These are phyloP conservation scores for Keqinozyma sinolaborantium DNA, from an alignment of 1,139 yeast genomes.

Conservation along the genomic window DNA sequence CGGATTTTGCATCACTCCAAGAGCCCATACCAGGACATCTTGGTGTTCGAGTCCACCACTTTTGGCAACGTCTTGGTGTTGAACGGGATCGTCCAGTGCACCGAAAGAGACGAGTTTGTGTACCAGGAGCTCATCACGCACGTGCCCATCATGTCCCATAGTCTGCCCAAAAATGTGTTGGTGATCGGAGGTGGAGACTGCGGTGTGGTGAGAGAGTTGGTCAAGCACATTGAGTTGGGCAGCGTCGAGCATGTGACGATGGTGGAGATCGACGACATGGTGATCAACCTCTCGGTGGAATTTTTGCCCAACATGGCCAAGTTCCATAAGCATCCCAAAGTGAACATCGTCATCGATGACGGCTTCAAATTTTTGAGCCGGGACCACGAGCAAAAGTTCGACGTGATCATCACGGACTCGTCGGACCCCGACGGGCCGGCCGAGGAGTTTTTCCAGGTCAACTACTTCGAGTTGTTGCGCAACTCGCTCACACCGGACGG, in stretches of 20 bases:
- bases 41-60: slow-evolving; percentile 68
- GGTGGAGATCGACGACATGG: slow-evolving; percentile 90
- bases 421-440: slow-evolving; percentile 99
- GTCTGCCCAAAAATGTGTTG: slow-evolving; percentile 67
- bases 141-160: slow-evolving; percentile 73
- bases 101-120: slow-evolving; percentile 87
- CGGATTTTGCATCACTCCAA: slow-evolving; percentile 33
- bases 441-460: slow-evolving; percentile 81
- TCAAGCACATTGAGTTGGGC: slow-evolving; percentile 58
- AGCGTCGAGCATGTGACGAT: slow-evolving; percentile 67
- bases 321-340: slow-evolving; percentile 68
- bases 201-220: slow-evolving; percentile 82
- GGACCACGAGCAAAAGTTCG: slow-evolving; percentile 46
- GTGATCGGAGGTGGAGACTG: slow-evolving; percentile 97
- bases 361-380: slow-evolving; percentile 76
- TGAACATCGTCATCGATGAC: slow-evolving; percentile 74
- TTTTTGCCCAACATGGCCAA: slow-evolving; percentile 80
- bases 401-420: slow-evolving; percentile 91
- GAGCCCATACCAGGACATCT: slow-evolving; percentile 44
- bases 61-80: slow-evolving; percentile 84
- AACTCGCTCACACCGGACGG: slow-evolving; percentile 72
- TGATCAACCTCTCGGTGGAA: slow-evolving; percentile 68
- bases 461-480: slow-evolving; percentile 69
- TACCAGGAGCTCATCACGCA: slow-evolving; percentile 89
- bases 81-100: slow-evolving; percentile 84